Percentiles rank a stretch among this genome's conserved stretches.
Evolutionary conservation across 1,284 basidiomycete species (phyloP).

Genomic region (Melampsora medusae): DNA sequence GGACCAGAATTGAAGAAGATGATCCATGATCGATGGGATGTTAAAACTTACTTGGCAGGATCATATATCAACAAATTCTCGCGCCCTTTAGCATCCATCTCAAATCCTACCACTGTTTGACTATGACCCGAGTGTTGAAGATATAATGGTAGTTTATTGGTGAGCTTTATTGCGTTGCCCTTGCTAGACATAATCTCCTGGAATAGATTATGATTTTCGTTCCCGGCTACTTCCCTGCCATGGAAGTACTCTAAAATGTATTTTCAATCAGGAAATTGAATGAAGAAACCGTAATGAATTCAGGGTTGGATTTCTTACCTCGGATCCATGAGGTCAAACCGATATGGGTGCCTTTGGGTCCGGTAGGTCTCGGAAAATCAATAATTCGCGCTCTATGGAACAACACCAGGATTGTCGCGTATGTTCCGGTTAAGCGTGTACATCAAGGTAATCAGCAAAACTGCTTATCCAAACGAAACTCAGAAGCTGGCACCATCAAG

Average conservation of each 20-base stretch:
- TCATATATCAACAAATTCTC: slow-evolving; percentile 50
- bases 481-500: background rate
- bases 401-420: background rate
- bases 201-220: background rate
- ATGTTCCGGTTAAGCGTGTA: background rate
- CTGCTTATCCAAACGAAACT: background rate
- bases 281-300: background rate
- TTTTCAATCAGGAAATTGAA: background rate
- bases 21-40: background rate
- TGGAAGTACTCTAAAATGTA: background rate
- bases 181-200: background rate
- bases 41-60: slow-evolving; percentile 48
- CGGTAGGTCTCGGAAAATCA: slow-evolving; percentile 2
- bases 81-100: slow-evolving; percentile 45
- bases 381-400: background rate
- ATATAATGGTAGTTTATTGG: slow-evolving; percentile 48
- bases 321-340: background rate
- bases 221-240: background rate
- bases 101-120: slow-evolving; percentile 50
- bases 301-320: background rate
- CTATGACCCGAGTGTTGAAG: slow-evolving; percentile 52
- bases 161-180: slow-evolving; percentile 2
- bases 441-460: background rate
- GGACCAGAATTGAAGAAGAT: background rate
- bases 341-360: background rate